Conservation (phyloP, 164 flowering plant species). For the Akebia trifoliata region DNA sequence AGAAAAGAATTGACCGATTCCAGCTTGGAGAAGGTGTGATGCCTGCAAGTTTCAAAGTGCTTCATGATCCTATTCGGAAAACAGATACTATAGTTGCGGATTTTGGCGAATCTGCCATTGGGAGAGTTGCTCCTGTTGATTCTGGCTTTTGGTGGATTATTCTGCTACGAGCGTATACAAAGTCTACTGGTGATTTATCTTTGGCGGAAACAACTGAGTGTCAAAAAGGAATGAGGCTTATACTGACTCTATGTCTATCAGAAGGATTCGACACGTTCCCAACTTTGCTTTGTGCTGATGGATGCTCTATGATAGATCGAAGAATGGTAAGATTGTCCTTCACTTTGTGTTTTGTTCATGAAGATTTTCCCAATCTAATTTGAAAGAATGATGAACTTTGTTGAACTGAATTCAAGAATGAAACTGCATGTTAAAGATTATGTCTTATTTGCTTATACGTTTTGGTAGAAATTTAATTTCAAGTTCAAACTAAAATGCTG, state of each 20-base stretch:
- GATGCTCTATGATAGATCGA: conserved; percentile 6
- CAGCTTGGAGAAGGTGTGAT: conserved; percentile 8
- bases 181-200: conserved; percentile 4
- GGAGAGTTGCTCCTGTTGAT: conserved; percentile 9
- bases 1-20: conserved; percentile 5
- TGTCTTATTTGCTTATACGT: too few species aligned
- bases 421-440: too few species aligned
- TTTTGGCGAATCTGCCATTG: conserved; percentile 9
- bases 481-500: too few species aligned
- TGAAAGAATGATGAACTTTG: too few species aligned
- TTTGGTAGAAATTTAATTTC: too few species aligned
- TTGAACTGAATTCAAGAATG: too few species aligned
- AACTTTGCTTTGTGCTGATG: conserved; percentile 3
- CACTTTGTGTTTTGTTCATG: too few species aligned
- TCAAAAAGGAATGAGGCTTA: conserved; percentile 6
- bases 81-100: conserved; percentile 2
- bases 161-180: conserved; percentile 5
- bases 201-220: conserved; percentile 3
- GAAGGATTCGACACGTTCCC: conserved; percentile 8
- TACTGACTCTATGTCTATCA: conserved; percentile 2
- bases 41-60: conserved; percentile 9
- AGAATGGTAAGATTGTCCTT: conserved; percentile 5
- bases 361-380: too few species aligned
- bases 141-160: conserved; percentile 11
- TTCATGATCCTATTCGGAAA: neutral